These are phyloP conservation scores for Arctostaphylos glauca DNA, from an alignment of 148 eudicot genomes.

Conservation along the genomic window DNA sequence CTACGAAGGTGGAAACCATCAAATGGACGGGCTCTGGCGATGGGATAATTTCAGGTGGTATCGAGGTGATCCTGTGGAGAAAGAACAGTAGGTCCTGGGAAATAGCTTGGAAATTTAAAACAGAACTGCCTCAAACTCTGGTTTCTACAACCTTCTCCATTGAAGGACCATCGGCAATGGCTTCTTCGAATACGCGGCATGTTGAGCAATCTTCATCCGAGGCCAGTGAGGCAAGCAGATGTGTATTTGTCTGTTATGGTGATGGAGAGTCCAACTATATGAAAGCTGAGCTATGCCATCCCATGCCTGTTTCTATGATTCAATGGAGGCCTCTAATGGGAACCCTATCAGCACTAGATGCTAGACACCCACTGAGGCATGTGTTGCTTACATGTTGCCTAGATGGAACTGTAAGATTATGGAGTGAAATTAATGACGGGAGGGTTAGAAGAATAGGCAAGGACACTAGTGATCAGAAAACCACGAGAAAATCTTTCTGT, in stretches of 20 bases:
- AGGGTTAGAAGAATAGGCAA: constrained; percentile 53
- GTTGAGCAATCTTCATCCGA: constrained; percentile 28
- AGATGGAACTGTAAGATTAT: constrained; percentile 90
- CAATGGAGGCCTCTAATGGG: constrained; percentile 87
- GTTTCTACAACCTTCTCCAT: constrained; percentile 79
- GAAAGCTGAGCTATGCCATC: constrained; percentile 66
- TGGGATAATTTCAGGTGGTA: constrained; percentile 79
- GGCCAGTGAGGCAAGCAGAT: constrained; percentile 31
- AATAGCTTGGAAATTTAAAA: constrained; percentile 78
- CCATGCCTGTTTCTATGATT: constrained; percentile 70
- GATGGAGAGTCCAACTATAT: constrained; percentile 46
- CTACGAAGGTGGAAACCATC: constrained; percentile 68
- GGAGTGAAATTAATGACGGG: constrained; percentile 86
- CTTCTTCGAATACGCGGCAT: constrained; percentile 33
- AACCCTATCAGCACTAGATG: constrained; percentile 31
- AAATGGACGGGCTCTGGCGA: constrained; percentile 95
- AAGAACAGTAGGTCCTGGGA: constrained; percentile 68
- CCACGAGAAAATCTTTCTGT: constrained; percentile 47
- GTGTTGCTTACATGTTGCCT: constrained; percentile 72
- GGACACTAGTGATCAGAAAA: constrained; percentile 49
- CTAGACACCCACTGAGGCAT: constrained; percentile 39
- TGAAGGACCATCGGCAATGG: constrained; percentile 70
- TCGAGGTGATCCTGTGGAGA: constrained; percentile 85
- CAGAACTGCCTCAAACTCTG: constrained; percentile 60
- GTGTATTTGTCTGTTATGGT: constrained; percentile 49